Evolutionary conservation across 768 basidiomycete genomes (phyloP), one percentile per base, ranked within the genome.

Genomic region (Amanita muscaria): DNA sequence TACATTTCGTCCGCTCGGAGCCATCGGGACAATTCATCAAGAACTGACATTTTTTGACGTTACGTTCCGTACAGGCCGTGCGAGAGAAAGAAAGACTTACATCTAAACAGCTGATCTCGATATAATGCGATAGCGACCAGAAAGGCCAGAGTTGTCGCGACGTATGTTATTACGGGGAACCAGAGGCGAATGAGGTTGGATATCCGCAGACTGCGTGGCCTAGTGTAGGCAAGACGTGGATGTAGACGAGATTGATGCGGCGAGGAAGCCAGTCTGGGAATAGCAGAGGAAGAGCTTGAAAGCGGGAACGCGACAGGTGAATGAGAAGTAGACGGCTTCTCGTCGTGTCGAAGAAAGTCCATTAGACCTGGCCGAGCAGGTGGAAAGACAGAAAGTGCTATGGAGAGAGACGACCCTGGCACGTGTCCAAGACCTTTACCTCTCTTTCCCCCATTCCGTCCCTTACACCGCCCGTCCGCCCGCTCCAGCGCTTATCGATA

Each of bases 101-200:
- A 78, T 53, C 74, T 63, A 62, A 96, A 93, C 32, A 94, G 72
- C 57, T 94, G 77, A 16, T 74, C 73, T 62, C 80, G 81, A 75
- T 84, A 93, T 51, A 89, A 78, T 25, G 80, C 83, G 56, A 92
- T 79, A n/a, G 84, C 87, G 37, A 83, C 62, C 27, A 92, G 56
- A 53, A 94, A 89, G 10, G 73, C 79, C 27, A 91, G 67, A 50
- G 73, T 89, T 25, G 88, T 90, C 5, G 81, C 66, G 14, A 72
- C 77, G 66, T 92, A 96, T 41, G 80, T 59, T 47, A 88, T 72
- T 46, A 91, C 64, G 29, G 89, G 89, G 21, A 82, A 61, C 83
- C 85, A 91, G 40, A 85, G 77, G 51, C 73, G 76, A 50, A 87
- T 52, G n/a, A 76, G 62, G 51, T 73, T 76, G 52, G 65, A 63